These are phyloP conservation scores for Pulicaria dysenterica DNA, from an alignment of 129 eudicot genomes.

Conservation along the genomic window DNA sequence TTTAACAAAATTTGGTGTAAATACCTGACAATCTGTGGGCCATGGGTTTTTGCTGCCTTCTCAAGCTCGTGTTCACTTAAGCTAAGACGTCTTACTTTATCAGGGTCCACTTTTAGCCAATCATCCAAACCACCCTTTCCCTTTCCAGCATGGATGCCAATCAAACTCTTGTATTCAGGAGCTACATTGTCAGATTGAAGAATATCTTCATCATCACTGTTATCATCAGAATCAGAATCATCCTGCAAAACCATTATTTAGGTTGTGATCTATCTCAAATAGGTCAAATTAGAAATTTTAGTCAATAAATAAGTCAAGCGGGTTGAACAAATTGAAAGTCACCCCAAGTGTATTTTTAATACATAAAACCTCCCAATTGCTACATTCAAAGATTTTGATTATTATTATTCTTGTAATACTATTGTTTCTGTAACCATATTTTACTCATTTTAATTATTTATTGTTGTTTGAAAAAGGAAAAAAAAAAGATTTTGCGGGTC, in stretches of 20 bases:
- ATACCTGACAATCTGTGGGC: slow-evolving; percentile 74
- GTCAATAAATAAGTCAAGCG: too few species aligned
- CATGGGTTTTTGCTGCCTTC: slow-evolving; percentile 65
- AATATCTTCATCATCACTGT: slow-evolving; percentile 52
- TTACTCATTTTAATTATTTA: too few species aligned
- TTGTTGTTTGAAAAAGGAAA: too few species aligned
- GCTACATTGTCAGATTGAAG: slow-evolving; percentile 54
- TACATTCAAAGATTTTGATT: too few species aligned
- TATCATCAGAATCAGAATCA: slow-evolving; percentile 42
- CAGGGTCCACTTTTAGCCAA: slow-evolving; percentile 71
- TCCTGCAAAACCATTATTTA: slow-evolving; percentile 33
- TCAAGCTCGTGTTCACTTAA: slow-evolving; percentile 84
- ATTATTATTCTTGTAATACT: too few species aligned
- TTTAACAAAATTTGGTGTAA: not conserved
- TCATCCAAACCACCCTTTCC: slow-evolving; percentile 84
- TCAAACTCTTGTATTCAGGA: slow-evolving; percentile 74
- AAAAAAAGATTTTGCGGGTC: too few species aligned
- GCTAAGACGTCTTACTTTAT: slow-evolving; percentile 95
- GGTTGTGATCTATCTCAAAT: too few species aligned
- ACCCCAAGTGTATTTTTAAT: too few species aligned
- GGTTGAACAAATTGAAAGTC: too few species aligned
- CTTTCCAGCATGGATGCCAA: slow-evolving; percentile 92
- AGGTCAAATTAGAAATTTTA: too few species aligned
- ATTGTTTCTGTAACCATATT: too few species aligned
- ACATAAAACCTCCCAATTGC: too few species aligned